phyloP scores from a whole-genome alignment of 2,329 filamentous ascomycete species.

The Domatiomyces globalis region DNA sequence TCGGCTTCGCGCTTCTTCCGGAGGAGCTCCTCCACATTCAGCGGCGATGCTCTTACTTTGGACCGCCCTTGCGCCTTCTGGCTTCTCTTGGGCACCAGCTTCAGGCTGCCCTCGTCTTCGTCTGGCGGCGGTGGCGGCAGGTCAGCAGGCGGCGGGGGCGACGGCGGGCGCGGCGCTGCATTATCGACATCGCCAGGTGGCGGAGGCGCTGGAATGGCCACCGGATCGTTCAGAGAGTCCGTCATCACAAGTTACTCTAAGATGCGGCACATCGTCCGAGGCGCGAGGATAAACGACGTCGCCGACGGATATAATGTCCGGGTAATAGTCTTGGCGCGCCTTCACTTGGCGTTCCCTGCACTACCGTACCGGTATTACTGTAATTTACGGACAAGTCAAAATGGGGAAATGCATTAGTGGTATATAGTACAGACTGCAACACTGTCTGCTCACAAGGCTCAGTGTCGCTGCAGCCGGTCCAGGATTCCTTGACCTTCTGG shows the following conservation, averaged over 20 bases:
- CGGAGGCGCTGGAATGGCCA: background rate
- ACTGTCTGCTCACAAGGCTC: background rate
- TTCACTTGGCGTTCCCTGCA: no score
- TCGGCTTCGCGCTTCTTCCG: slow-evolving; percentile 76
- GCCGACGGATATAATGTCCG: background rate
- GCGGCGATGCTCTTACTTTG: slow-evolving; percentile 35
- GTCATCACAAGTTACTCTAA: background rate
- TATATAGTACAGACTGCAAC: background rate
- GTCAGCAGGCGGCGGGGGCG: background rate
- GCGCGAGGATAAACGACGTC: background rate
- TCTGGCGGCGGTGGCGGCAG: background rate
- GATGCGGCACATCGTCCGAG: background rate
- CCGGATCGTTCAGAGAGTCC: background rate
- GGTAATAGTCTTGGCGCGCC: no score
- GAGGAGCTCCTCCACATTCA: slow-evolving; percentile 76
- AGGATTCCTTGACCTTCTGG: background rate
- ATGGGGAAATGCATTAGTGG: background rate
- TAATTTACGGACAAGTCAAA: background rate
- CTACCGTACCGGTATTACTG: no score
- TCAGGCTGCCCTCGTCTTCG: background rate
- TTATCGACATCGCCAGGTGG: background rate
- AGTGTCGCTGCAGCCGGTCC: background rate
- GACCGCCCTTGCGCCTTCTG: slow-evolving; percentile 11
- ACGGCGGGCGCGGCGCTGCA: background rate
- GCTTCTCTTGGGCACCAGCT: background rate